Evolutionary conservation across 352 stramenopile genomes (phyloP).

Genomic region (Globisporangium alternatum): DNA sequence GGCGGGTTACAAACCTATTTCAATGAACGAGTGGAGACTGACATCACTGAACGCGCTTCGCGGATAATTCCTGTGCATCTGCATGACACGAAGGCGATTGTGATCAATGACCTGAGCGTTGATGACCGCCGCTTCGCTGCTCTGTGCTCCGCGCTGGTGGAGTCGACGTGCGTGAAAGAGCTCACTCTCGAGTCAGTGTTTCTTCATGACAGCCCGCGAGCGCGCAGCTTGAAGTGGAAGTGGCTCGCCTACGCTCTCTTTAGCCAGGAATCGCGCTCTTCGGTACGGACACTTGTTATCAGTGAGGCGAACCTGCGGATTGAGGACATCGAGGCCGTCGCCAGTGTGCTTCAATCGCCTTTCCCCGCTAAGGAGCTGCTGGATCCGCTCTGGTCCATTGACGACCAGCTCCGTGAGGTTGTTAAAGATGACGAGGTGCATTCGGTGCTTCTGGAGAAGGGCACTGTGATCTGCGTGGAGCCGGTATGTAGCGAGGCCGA

Average conservation of each 20-base stretch:
- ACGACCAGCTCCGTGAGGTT: conserved; percentile 18
- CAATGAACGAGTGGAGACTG: not conserved
- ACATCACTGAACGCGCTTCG: not conserved
- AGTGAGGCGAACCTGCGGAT: conserved; percentile 8
- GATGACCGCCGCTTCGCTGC: conserved; percentile 17
- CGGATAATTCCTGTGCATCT: not conserved
- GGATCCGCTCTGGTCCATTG: conserved; percentile 30
- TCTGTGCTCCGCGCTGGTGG: conserved; percentile 10
- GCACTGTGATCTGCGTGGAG: conserved; percentile 28
- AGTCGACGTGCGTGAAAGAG: conserved; percentile 12
- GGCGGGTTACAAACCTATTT: conserved; percentile 1
- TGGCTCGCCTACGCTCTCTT: conserved; percentile 19
- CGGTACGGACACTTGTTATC: conserved; percentile 11
- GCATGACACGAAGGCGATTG: conserved; percentile 1
- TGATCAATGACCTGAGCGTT: conserved; percentile 17
- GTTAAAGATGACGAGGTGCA: conserved; percentile 7
- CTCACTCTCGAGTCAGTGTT: conserved; percentile 16
- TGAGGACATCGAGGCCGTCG: conserved; percentile 26
- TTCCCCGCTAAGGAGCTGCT: conserved; percentile 28
- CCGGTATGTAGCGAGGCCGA: conserved; percentile 31
- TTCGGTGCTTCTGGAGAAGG: conserved; percentile 7
- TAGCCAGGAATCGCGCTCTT: conserved; percentile 13
- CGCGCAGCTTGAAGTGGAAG: conserved; percentile 16
- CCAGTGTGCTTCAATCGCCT: conserved; percentile 18
- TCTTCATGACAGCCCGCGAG: conserved; percentile 7